Base-by-base conservation (phyloP, 2,329 filamentous ascomycete species). In the Colletotrichum camelliae region DNA sequence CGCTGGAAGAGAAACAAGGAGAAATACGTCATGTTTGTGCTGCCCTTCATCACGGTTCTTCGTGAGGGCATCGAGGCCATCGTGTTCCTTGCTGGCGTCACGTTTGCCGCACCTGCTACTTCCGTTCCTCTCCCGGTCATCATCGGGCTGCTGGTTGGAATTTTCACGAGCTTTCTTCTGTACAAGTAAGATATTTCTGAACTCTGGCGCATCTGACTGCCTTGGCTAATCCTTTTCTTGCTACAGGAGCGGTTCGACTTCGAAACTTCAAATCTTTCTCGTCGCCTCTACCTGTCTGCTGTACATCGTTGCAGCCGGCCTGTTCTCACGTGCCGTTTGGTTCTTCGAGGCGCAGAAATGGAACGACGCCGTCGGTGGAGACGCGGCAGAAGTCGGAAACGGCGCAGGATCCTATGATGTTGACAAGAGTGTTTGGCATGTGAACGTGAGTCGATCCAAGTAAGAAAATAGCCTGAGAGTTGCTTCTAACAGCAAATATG, bases 31-130 rank as follows among this genome's bases (percentile, higher is more conserved):
- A 95, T 98, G 94, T 97, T 97, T 83, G 84, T 95, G 60, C 87
- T 98, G 70, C 96, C 96, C 1, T 97, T 98, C 84, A 89, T 98
- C 82, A 98, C 95, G 0, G 94, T 97, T 18, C 86, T 98, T 16
- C 89, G 96, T 43, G 95, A 98, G 83, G 96, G 95, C 3, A 90
- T 98, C 33, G 96, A 98, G 83, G 95, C 94, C 1, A 93, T 98
- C 43, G 91, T 98, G 24, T 98, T 97, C 83, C 92, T 97, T 69
- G 95, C 94, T 18, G 96, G 95, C n/a, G 95, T 98, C 6, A 93
- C 94, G 3, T 92, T 98, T 70, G 91, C 92, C 1, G 88, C 94
- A 3, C 94, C 95, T 0, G 95, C 94, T 2, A 91, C 90, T 8
- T 89, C 95, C 0, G 94, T 98, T 67, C 95, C 96, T 4, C 85